Base-by-base conservation (phyloP, 2,329 filamentous ascomycete species). In the Penicillium sp. region DNA sequence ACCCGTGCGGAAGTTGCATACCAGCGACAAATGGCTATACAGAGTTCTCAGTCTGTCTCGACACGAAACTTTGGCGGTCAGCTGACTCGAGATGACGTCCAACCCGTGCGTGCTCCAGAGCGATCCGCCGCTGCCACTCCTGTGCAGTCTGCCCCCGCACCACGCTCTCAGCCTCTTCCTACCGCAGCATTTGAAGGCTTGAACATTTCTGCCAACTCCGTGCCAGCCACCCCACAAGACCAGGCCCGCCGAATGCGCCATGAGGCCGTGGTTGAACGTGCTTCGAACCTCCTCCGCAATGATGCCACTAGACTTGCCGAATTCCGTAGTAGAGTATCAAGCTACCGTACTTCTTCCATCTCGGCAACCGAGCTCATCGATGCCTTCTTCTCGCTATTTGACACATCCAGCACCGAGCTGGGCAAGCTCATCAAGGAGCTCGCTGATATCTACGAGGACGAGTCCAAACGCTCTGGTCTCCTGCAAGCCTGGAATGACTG, bases 401-500 rank as follows among this genome's bases (percentile, higher is more conserved):
- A 96, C 69, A 89, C 89, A 0, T 86, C 89, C 0, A 88, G 90
- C 8, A 84, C 85, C 14, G 89, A 95, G 29, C 80, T 99, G 0
- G 92, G 92, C 14, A 97, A 92, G 26, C 82, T 99, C 1, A 84
- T 97, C 60, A 89, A 93, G 59, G 94, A 99, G 70, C 83, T 97
- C 3, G 89, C 93, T 5, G 93, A 97, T 50, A 85, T 99, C 11
- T 97, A 94, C 66, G 93, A 99, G 65, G 88, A 95, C 64, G 82
- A 88, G 48, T 71, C 74, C 18, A 96, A 96, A 70, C 85, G 85
- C 1, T 86, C 88, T 50, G 81, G 79, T 0, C 78, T 99, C 3
- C 83, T 92, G 26, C 88, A 88, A 66, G 90, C 92, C 1, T 97
- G 93, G 92, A 90, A 91, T 65, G 90, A 96, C 74, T 97, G 93